Conservation (phyloP, 2,329 filamentous ascomycete species). For the Exserohilum turcica region DNA sequence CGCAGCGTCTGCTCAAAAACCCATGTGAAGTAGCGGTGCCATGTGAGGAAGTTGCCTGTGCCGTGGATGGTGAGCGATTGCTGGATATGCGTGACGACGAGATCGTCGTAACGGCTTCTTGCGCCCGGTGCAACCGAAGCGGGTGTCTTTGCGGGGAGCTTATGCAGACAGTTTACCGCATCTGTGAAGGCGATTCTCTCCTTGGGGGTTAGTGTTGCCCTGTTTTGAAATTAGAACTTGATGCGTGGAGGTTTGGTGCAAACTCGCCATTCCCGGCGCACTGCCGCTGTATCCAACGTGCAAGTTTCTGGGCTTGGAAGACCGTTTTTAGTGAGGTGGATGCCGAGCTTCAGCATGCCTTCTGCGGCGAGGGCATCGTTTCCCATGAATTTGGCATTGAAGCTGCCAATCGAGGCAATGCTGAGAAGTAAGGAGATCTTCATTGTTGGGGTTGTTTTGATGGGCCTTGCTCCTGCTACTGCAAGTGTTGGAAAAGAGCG, state of each 20-base stretch:
- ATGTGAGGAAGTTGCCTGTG: slow-evolving; percentile 39
- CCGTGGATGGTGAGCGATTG: slow-evolving; percentile 37
- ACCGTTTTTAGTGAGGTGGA: slow-evolving; percentile 30
- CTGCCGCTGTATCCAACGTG: slow-evolving; percentile 45
- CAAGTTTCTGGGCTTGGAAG: slow-evolving; percentile 34
- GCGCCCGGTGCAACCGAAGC: slow-evolving; percentile 28
- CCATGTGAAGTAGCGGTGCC: slow-evolving; percentile 52
- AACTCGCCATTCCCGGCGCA: slow-evolving; percentile 53
- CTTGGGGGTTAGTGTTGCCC: slow-evolving; percentile 21
- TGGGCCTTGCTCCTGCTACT: not conserved
- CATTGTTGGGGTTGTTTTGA: not conserved
- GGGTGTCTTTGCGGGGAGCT: slow-evolving; percentile 31
- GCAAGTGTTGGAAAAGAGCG: not conserved
- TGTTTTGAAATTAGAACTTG: slow-evolving; percentile 1
- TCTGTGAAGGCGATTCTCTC: slow-evolving; percentile 38
- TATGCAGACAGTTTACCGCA: slow-evolving; percentile 39
- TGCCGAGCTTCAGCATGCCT: slow-evolving; percentile 40
- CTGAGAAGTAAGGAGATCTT: not conserved
- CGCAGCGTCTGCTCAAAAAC: slow-evolving; percentile 49
- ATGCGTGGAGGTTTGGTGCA: not conserved
- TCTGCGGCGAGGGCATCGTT: slow-evolving; percentile 43
- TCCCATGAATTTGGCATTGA: slow-evolving; percentile 14
- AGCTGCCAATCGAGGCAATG: not conserved
- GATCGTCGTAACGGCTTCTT: slow-evolving; percentile 40
- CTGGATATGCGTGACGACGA: slow-evolving; percentile 41